Conservation (phyloP, 352 stramenopile species). For the Phytophthora melonis region DNA sequence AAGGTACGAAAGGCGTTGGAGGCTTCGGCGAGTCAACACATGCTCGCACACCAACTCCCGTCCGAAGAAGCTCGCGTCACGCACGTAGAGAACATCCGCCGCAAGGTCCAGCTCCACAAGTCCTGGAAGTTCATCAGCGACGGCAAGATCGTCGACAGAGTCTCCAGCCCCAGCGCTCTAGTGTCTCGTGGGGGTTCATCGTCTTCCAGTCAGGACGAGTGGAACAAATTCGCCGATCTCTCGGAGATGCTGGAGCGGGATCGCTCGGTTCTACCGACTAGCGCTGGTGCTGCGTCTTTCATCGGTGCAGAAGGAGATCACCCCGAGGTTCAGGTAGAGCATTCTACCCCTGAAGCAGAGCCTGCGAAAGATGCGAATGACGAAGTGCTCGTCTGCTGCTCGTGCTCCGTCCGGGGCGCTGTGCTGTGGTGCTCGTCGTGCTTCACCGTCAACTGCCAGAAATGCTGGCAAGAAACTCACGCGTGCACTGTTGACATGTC, state of each 20-base stretch:
- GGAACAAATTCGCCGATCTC: slow-evolving; percentile 7
- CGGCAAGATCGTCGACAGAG: not conserved
- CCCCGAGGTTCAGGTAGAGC: not conserved
- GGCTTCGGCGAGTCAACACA: slow-evolving; percentile 29
- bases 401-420: slow-evolving; percentile 43
- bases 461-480: slow-evolving; percentile 64
- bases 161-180: slow-evolving; percentile 10
- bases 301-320: not conserved
- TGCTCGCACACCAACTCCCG: slow-evolving; percentile 39
- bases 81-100: slow-evolving; percentile 59
- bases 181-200: slow-evolving; percentile 6
- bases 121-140: slow-evolving; percentile 60
- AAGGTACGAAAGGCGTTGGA: slow-evolving; percentile 26
- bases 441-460: slow-evolving; percentile 63
- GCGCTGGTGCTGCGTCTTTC: not conserved
- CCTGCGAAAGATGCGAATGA: slow-evolving; percentile 26
- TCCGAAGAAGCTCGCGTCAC: slow-evolving; percentile 40
- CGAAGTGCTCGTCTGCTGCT: slow-evolving; percentile 54
- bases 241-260: slow-evolving; percentile 19
- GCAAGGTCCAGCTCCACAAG: slow-evolving; percentile 63
- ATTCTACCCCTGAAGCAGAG: slow-evolving; percentile 4
- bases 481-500: slow-evolving; percentile 55
- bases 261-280: slow-evolving; percentile 11
- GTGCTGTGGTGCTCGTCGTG: slow-evolving; percentile 70
- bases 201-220: slow-evolving; percentile 5